These are phyloP conservation scores for Sedum album DNA, from an alignment of 164 flowering plant genomes.

Conservation along the genomic window DNA sequence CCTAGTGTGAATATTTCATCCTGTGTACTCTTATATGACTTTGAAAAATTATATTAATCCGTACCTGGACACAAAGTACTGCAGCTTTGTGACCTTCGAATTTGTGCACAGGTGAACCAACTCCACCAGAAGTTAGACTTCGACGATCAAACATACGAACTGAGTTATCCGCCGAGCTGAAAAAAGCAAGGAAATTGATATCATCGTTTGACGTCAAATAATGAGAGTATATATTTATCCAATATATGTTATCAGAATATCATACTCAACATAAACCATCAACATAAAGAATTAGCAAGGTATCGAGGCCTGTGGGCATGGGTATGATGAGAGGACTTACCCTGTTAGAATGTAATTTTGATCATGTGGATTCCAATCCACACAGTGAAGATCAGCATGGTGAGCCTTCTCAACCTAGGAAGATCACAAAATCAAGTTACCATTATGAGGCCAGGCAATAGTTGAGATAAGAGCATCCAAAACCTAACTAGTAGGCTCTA, in stretches of 20 bases:
- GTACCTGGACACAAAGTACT: conserved; percentile 87
- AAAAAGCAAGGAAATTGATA: conserved; percentile 7
- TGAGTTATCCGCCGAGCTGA: conserved; percentile 96
- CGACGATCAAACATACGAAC: conserved; percentile 92
- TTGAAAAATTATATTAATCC: not conserved
- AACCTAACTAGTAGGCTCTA: not conserved
- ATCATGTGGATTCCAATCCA: conserved; percentile 96
- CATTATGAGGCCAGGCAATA: not conserved
- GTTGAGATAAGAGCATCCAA: not conserved
- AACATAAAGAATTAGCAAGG: not conserved
- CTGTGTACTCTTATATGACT: conserved; percentile 5
- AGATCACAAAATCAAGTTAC: conserved; percentile 10
- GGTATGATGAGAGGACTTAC: conserved; percentile 27
- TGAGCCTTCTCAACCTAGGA: conserved; percentile 92
- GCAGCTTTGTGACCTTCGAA: conserved; percentile 86
- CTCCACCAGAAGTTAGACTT: conserved; percentile 62
- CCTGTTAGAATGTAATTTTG: conserved; percentile 84
- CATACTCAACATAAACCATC: not conserved
- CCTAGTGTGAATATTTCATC: not conserved
- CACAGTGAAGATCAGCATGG: conserved; percentile 91
- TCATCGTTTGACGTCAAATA: not conserved
- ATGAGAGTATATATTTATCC: not conserved
- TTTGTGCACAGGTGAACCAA: conserved; percentile 69
- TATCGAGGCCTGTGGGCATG: not conserved
- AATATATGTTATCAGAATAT: not conserved